Evolutionary conservation across 257 asterid species (phyloP), one percentile per base, ranked within the genome.

Genomic region (Vinca minor): DNA sequence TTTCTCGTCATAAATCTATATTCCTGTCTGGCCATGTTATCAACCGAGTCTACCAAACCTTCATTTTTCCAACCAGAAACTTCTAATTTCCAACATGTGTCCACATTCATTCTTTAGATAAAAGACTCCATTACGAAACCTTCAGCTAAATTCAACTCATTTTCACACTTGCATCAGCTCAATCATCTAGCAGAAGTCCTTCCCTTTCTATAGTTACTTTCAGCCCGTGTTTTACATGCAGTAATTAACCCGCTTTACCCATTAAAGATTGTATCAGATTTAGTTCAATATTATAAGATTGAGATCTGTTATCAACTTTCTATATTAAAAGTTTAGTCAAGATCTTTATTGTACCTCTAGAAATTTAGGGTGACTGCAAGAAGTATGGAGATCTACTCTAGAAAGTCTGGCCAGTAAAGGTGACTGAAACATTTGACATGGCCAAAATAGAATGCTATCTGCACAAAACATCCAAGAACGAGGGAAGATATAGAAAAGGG

Each of bases 391-490:
- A 7, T 28, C 8, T 15, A 32, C 23, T 63, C 47, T 36, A 32
- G 69, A 64, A 55, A 64, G n/a, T 15, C 48, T 48, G 28, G 26
- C 60, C 9, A 53, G 35, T 20, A 21, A 26, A 60, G 35, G 35
- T 21, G n/a, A 39, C 12, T 2, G 18, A 9, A 41, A 41, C 17
- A 15, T 41, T 41, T 41, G 46, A 41, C 46, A 41, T 41, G 46
- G 46, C 46, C 18, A 41, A 41, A 41, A 7, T 41, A 41, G 15
- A 41, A 11, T 41, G 46, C 15, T 4, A 41, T 15, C 46, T 41
- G 17, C 13, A 41, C 46, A 41, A 31, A 29, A 53, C 35, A 53
- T 53, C 36, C 5, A 10, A 17, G 23, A 56, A n/a, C n/a, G n/a
- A 34, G 38, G 3, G 38, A 34, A 34, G 38, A 34, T 34, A 7